Evolutionary conservation across 2,329 filamentous ascomycete species (phyloP).

Genomic region (Hymenoscyphus fructigenus): DNA sequence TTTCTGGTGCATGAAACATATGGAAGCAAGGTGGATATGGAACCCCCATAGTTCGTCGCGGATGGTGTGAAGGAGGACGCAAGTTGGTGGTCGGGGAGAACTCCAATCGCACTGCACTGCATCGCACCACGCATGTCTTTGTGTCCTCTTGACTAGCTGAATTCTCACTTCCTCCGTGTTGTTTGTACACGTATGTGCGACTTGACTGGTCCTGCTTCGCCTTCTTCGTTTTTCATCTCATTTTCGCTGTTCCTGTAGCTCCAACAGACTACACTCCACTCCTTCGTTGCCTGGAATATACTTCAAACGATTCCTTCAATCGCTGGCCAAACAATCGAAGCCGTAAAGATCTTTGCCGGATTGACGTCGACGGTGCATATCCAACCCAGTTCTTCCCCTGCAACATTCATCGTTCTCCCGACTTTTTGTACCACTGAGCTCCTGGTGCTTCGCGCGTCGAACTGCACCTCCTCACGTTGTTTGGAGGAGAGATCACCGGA

Average conservation of each 20-base stretch:
- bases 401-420: background rate
- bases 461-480: background rate
- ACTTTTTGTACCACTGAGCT: background rate
- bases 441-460: background rate
- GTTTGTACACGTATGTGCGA: background rate
- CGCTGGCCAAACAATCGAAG: background rate
- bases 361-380: constrained; percentile 3
- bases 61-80: background rate
- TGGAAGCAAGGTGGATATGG: constrained; percentile 1
- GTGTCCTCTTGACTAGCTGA: constrained; percentile 3
- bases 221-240: background rate
- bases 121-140: constrained; percentile 3
- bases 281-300: background rate
- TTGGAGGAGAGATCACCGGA: background rate
- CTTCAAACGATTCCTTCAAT: background rate
- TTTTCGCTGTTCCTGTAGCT: background rate
- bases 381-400: background rate
- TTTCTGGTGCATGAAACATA: constrained; percentile 6
- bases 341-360: background rate
- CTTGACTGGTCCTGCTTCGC: background rate
- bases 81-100: constrained; percentile 3
- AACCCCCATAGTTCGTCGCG: background rate
- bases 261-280: background rate
- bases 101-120: constrained; percentile 7
- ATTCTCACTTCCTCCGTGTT: background rate